Base-by-base conservation (phyloP, 257 asterid species). In the Lithospermum erythrorhizon region DNA sequence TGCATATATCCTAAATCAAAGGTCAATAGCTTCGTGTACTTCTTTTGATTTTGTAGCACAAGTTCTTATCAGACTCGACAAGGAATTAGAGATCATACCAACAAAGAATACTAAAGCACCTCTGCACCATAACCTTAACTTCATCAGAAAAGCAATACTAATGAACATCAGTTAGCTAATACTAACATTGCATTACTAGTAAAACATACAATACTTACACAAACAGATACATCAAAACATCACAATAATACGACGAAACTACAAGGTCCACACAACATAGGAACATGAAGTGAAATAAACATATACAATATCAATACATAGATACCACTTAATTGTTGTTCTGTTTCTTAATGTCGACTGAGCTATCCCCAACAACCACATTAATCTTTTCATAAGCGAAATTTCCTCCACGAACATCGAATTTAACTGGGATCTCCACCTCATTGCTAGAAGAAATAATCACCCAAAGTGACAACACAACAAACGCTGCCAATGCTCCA, bases 331-430 rank as follows among this genome's bases (percentile, higher is more conserved):
- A 41, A 41, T 41, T 41, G 13, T 13, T 11, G 57, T 11, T 60
- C 81, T 82, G 83, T 53, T 72, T 71, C 83, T 80, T 80, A 60
- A 63, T 72, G 72, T 70, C 76, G 74, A 53, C 29, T 15, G 73
- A 25, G 60, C 63, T 62, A 66, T 82, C 81, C 27, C 67, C 84
- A 2, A 81, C 75, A 63, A 76, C 81, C 57, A 76, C 79, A 47
- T 83, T 69, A 60, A 88, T 66, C 86, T 80, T 88, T 70, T 85
- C 80, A 67, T 88, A 88, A 79, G 80, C 78, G 83, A 83, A 81
- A 72, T 77, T 85, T 48, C 77, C 84, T 0, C 82, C 69, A 51
- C 72, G 76, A 55, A 73, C 70, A 1, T 70, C 59, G 72, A 81
- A 70, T 58, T 77, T 80, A 4, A 70, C 58, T 18, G 84, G 88